A percentile compares a stretch with the other conserved stretches of the same genome.
Conservation (phyloP, 768 basidiomycete genomes). For the Asterophora parasitica region DNA sequence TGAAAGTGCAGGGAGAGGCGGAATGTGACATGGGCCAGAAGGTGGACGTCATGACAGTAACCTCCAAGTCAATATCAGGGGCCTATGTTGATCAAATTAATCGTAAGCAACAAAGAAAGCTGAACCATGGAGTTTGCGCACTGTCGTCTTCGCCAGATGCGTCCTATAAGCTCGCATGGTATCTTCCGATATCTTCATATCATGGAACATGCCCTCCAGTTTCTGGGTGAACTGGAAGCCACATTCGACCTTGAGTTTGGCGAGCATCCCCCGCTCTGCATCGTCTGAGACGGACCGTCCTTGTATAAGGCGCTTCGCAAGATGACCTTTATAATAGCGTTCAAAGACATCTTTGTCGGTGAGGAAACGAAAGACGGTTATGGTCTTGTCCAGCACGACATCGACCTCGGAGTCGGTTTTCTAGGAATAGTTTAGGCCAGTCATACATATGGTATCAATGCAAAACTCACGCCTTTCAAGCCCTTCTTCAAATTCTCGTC, state of each 20-base stretch:
- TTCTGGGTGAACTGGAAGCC: slow-evolving; percentile 97
- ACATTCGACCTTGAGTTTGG: slow-evolving; percentile 94
- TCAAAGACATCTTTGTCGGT: slow-evolving; percentile 97
- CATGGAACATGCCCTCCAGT: slow-evolving; percentile 98
- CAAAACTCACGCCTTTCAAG: slow-evolving; percentile 83
- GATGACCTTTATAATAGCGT: slow-evolving; percentile 93
- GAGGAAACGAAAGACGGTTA: slow-evolving; percentile 91
- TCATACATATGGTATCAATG: neutral
- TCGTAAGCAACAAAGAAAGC: neutral
- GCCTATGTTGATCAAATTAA: slow-evolving; percentile 37
- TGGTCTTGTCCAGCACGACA: slow-evolving; percentile 86
- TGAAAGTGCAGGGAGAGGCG: slow-evolving; percentile 60
- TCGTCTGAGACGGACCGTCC: slow-evolving; percentile 93
- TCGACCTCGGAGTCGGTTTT: slow-evolving; percentile 96
- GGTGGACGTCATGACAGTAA: slow-evolving; percentile 93
- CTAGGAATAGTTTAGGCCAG: slow-evolving; percentile 34
- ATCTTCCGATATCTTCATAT: slow-evolving; percentile 87
- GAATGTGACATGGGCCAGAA: slow-evolving; percentile 88
- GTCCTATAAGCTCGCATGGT: slow-evolving; percentile 70
- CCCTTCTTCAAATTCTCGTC: slow-evolving; percentile 96
- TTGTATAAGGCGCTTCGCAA: slow-evolving; percentile 86
- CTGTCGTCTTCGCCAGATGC: slow-evolving; percentile 53
- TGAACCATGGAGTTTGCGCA: slow-evolving; percentile 32
- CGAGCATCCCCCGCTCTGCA: slow-evolving; percentile 95
- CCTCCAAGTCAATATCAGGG: slow-evolving; percentile 74